Conservation (phyloP, 139 green algal species). For the Coelastrella sp. region DNA sequence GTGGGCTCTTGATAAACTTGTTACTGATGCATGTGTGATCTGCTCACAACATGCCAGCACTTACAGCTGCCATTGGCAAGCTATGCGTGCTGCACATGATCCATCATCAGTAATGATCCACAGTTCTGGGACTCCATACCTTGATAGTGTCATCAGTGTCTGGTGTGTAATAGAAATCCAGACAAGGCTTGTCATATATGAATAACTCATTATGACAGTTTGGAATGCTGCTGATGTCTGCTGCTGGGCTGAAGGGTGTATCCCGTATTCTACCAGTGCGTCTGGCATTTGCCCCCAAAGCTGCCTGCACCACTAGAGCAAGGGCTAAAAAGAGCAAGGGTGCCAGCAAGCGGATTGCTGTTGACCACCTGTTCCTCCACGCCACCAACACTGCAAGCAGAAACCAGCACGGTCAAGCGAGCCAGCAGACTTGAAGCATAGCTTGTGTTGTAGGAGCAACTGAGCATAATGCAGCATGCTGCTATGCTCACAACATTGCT, state of each 20-base stretch:
- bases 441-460: no score
- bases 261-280: constrained; percentile 22
- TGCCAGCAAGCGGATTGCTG: constrained; percentile 75
- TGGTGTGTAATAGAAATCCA: constrained; percentile 81
- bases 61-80: no score
- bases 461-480: not conserved
- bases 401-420: not conserved
- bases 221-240: constrained; percentile 60
- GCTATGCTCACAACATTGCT: not conserved
- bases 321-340: constrained; percentile 93
- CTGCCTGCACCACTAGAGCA: constrained; percentile 76
- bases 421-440: no score
- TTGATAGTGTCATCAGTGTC: constrained; percentile 48
- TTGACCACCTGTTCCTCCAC: constrained; percentile 81
- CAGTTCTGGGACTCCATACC: not conserved
- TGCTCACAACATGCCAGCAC: not conserved
- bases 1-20: no score
- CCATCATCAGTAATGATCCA: not conserved
- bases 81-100: no score
- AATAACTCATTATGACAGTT: constrained; percentile 73
- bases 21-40: no score
- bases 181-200: constrained; percentile 71
- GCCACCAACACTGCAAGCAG: constrained; percentile 63
- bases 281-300: constrained; percentile 57
- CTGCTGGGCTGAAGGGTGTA: not conserved